Evolutionary conservation across 306 rosid species (phyloP).

Genomic region (Morella rubra): DNA sequence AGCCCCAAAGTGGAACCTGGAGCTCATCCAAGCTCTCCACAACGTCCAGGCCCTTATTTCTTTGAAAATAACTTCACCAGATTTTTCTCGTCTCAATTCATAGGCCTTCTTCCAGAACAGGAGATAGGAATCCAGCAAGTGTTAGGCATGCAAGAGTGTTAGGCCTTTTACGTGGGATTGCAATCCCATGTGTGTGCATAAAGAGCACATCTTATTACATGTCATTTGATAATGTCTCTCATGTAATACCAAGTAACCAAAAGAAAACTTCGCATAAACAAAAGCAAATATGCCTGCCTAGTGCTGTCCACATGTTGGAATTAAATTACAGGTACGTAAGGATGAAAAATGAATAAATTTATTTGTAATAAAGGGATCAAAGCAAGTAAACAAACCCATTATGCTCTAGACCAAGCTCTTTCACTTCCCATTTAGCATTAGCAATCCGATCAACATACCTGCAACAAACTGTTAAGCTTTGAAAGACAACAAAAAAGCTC

Average conservation of each 20-base stretch:
- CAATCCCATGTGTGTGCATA: neutral
- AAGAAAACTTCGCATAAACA: neutral
- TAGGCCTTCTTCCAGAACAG: neutral
- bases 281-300: constrained; percentile 15
- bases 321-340: constrained; percentile 15
- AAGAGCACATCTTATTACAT: neutral
- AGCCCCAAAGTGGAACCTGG: neutral
- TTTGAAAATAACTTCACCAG: neutral
- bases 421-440: constrained; percentile 17
- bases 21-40: neutral
- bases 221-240: neutral
- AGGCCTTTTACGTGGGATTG: neutral
- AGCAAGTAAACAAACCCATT: constrained; percentile 42
- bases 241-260: neutral
- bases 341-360: constrained; percentile 7
- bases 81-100: neutral
- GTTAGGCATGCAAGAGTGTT: neutral
- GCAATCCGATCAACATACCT: constrained; percentile 35
- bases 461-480: too few species aligned
- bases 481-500: too few species aligned
- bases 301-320: neutral
- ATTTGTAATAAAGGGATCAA: constrained; percentile 10
- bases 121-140: neutral
- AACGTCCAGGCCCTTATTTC: neutral
- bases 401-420: neutral